phyloP scores from a whole-genome alignment of 257 asterid species.

The Leonotis leonurus region DNA sequence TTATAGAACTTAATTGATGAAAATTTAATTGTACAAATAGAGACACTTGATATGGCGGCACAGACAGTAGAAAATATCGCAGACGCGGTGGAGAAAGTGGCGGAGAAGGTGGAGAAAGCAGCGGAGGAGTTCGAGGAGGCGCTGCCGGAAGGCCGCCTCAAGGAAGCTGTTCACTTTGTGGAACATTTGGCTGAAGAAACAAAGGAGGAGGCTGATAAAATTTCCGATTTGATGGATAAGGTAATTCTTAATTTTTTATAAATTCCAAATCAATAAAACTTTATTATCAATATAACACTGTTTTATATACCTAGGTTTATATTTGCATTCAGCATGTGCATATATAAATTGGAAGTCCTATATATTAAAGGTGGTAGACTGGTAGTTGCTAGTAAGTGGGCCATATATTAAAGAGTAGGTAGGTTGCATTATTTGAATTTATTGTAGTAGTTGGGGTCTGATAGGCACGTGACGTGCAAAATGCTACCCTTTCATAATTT shows the following conservation, averaged over 20 bases:
- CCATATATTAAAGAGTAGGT: not conserved
- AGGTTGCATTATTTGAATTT: not conserved
- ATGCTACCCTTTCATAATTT: not conserved
- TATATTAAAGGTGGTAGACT: not conserved
- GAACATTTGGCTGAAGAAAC: conserved; percentile 36
- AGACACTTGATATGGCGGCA: conserved; percentile 29
- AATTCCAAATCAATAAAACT: too few species aligned
- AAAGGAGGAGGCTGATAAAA: conserved; percentile 29
- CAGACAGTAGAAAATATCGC: conserved; percentile 23
- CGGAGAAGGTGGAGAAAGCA: conserved; percentile 26
- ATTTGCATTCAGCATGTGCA: too few species aligned
- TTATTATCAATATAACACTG: too few species aligned
- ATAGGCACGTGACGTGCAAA: not conserved
- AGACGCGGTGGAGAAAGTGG: conserved; percentile 18
- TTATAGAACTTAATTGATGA: not conserved
- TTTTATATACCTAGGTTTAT: too few species aligned
- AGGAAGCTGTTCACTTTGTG: conserved; percentile 16
- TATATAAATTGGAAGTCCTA: too few species aligned
- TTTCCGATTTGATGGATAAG: conserved; percentile 38
- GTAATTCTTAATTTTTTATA: conserved; percentile 3
- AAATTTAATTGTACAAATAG: not conserved
- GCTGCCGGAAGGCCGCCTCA: conserved; percentile 31
- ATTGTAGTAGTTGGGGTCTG: not conserved
- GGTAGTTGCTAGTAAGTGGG: not conserved
- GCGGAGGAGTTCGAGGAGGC: conserved; percentile 20